Conservation (phyloP, 495 filamentous ascomycete genomes). For the Apodospora peruviana region DNA sequence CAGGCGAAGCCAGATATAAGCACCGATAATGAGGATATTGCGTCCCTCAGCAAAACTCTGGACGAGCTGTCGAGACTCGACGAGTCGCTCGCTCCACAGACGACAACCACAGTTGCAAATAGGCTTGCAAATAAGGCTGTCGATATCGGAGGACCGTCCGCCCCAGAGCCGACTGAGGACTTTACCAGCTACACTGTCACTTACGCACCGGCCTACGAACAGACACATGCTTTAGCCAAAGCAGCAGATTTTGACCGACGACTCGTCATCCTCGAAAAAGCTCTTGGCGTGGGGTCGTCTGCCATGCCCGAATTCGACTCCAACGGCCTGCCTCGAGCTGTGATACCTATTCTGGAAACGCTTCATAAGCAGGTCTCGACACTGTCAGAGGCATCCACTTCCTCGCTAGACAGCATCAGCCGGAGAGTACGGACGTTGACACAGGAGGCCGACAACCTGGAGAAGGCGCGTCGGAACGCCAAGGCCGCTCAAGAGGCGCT, state of each 20-base stretch:
- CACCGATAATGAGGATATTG: conserved; percentile 36
- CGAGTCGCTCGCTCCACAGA: conserved; percentile 19
- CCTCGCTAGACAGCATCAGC: conserved; percentile 69
- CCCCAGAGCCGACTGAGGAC: conserved; percentile 4
- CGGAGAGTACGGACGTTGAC: conserved; percentile 68
- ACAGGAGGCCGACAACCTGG: conserved; percentile 72
- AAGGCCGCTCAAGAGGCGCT: conserved; percentile 59
- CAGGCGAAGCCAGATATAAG: conserved; percentile 22
- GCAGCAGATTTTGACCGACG: conserved; percentile 85
- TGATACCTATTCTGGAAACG: conserved; percentile 73
- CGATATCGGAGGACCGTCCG: conserved; percentile 3
- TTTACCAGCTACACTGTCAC: conserved; percentile 47
- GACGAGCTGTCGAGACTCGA: conserved; percentile 47
- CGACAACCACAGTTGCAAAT: conserved; percentile 22
- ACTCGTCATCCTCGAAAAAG: conserved; percentile 69
- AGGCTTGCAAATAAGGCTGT: background rate
- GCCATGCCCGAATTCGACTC: conserved; percentile 59
- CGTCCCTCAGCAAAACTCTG: conserved; percentile 60
- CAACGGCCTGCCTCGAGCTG: conserved; percentile 51
- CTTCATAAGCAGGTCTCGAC: conserved; percentile 68
- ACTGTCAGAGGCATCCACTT: conserved; percentile 55
- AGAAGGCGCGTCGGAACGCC: conserved; percentile 65
- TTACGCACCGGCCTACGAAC: conserved; percentile 51
- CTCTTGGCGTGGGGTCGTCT: conserved; percentile 69
- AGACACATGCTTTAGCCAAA: conserved; percentile 64